Evolutionary conservation across 768 basidiomycete species (phyloP), one percentile per base, ranked within the genome.

Genomic region (Amanita rimosa): DNA sequence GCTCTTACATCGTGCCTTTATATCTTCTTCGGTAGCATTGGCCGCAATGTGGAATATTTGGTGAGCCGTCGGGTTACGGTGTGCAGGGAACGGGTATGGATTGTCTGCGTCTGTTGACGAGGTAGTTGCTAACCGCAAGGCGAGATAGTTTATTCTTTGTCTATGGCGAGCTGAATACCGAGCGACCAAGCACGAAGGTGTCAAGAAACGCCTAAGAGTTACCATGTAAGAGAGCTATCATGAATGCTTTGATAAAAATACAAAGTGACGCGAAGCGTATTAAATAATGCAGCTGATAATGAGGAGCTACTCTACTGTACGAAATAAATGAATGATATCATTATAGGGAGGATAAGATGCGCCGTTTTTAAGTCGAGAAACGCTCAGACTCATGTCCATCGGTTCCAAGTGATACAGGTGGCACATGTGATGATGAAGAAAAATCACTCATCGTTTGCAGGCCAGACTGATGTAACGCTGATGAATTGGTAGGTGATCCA

Each of bases 11-110:
- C 84, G 70, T 17, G 71, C 53, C 62, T 86, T 87, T 54, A 87
- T 78, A 24, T 83, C 73, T 27, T 65, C 58, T 55, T 78, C 78
- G 1, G 78, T 71, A 16, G 82, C 81, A 16, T 68, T 66, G 0
- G 54, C 55, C 2, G 75, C 64, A 4, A 87, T 71, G 57, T 85
- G 84, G 59, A 87, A 87, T 49, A 87, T 83, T 62, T 87, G 78
- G 60, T 82, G 68, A 1, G 84, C 79, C 0, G 79, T 76, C 10
- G 84, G 83, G 41, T 69, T 69, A 0, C 70, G 51, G 49, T 75
- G 62, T 3, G 54, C 56, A 0, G 84, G 84, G 46, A 75, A 86
- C 0, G 79, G 77, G 44, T 49, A 49, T 35, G 40, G 48, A 22
- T 49, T 49, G 41, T 43, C 26, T 3, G 13, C 29, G 14, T 26